These are phyloP conservation scores for Vitis cinerea DNA, from an alignment of 164 flowering plant genomes.

Conservation along the genomic window DNA sequence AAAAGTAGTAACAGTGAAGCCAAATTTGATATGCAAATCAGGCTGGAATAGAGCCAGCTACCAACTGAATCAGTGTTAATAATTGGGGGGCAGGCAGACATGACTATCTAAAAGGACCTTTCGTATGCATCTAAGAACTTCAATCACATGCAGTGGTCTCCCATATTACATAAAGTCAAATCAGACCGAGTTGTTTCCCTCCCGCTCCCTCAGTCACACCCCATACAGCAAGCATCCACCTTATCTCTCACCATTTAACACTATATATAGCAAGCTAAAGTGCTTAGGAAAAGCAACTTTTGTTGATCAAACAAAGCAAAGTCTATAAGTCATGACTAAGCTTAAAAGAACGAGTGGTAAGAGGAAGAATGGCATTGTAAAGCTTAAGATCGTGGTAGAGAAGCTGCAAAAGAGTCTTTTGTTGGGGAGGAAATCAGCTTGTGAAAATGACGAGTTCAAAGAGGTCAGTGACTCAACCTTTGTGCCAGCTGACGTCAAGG, in stretches of 20 bases:
- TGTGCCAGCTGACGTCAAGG: constrained; percentile 53
- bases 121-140: background rate
- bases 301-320: background rate
- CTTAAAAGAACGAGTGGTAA: constrained; percentile 15
- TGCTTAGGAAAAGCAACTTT: background rate
- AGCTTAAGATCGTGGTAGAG: constrained; percentile 34
- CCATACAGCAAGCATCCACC: background rate
- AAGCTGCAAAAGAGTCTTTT: constrained; percentile 43
- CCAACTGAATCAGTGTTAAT: background rate
- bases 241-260: background rate
- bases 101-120: constrained; percentile 14
- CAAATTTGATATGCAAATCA: too few relatives aligned
- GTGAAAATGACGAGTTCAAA: constrained; percentile 6
- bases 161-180: background rate
- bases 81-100: constrained; percentile 5
- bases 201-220: too few relatives aligned
- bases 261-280: background rate
- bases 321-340: constrained; percentile 12
- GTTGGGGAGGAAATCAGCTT: constrained; percentile 16
- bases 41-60: too few relatives aligned
- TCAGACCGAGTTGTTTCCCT: too few relatives aligned
- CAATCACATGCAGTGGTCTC: constrained; percentile 20
- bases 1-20: too few relatives aligned
- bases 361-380: constrained; percentile 37
- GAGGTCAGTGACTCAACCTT: constrained; percentile 4